Percentiles rank a stretch among this genome's conserved stretches.
Conservation (phyloP, 345 rosid species). For the Garcia nutans region DNA sequence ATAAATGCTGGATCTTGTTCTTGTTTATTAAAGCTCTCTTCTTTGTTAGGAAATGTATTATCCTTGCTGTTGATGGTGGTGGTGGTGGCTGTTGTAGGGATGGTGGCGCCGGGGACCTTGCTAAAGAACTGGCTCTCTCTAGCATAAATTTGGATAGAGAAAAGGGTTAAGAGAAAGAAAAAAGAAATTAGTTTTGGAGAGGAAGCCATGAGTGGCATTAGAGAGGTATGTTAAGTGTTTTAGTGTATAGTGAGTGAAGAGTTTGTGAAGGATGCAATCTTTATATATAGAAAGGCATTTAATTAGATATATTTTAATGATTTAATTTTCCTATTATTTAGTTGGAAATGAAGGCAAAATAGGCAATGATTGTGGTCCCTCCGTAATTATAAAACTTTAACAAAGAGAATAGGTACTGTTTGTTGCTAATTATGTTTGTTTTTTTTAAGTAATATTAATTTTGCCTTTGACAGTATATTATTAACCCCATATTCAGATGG, state of each 20-base stretch:
- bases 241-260: background rate
- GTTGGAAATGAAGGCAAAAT: slow-evolving; percentile 20
- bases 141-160: slow-evolving; percentile 19
- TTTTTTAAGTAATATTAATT: background rate
- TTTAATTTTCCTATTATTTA: slow-evolving; percentile 22
- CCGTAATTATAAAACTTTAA: background rate
- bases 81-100: background rate
- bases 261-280: slow-evolving; percentile 12
- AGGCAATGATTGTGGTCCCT: slow-evolving; percentile 35
- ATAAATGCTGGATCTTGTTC: slow-evolving; percentile 37
- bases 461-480: background rate
- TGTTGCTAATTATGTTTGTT: slow-evolving; percentile 17
- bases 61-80: slow-evolving; percentile 9
- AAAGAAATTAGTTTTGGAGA: slow-evolving; percentile 23
- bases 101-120: slow-evolving; percentile 21
- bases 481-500: background rate
- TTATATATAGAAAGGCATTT: slow-evolving; percentile 33
- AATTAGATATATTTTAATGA: background rate
- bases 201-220: slow-evolving; percentile 23
- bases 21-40: slow-evolving; percentile 12
- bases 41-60: background rate
- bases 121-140: slow-evolving; percentile 27
- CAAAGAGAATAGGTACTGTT: background rate
- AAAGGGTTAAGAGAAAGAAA: slow-evolving; percentile 20
- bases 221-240: background rate